These are phyloP conservation scores for Erigeron philadelphicus DNA, from an alignment of 140 eudicot species.

Conservation along the genomic window DNA sequence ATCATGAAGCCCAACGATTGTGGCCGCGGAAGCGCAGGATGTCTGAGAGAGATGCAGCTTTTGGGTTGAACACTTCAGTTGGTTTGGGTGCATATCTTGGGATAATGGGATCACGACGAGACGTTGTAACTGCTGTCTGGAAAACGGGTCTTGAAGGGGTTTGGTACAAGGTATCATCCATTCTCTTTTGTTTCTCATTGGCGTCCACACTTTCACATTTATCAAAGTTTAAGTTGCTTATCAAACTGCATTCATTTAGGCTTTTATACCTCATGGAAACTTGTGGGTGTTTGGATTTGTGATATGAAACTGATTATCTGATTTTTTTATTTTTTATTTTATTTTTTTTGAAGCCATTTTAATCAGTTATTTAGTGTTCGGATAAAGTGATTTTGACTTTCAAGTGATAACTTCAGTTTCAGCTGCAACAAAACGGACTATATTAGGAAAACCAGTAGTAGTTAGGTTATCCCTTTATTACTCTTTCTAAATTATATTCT, in stretches of 20 bases:
- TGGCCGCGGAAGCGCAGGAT: constrained; percentile 97
- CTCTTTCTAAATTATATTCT: too few relatives aligned
- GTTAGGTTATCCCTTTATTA: too few relatives aligned
- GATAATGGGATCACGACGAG: constrained; percentile 97
- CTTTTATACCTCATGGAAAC: neutral
- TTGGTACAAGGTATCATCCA: constrained; percentile 78
- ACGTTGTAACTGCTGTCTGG: constrained; percentile 94
- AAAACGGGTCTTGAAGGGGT: constrained; percentile 96
- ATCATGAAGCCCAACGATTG: constrained; percentile 61
- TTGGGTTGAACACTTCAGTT: constrained; percentile 88
- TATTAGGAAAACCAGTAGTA: too few relatives aligned
- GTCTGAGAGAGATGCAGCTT: constrained; percentile 98
- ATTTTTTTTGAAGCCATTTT: too few relatives aligned
- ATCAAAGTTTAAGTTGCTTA: neutral
- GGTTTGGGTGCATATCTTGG: constrained; percentile 95
- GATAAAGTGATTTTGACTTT: too few relatives aligned
- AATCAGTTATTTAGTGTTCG: too few relatives aligned
- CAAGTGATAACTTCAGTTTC: too few relatives aligned
- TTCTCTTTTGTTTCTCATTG: neutral
- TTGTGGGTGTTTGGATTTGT: neutral
- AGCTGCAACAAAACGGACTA: too few relatives aligned
- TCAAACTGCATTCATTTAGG: neutral
- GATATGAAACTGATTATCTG: too few relatives aligned
- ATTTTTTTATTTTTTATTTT: too few relatives aligned
- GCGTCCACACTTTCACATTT: neutral